Base-by-base conservation (phyloP, 164 flowering plant species). In the Magnolia officinalis region DNA sequence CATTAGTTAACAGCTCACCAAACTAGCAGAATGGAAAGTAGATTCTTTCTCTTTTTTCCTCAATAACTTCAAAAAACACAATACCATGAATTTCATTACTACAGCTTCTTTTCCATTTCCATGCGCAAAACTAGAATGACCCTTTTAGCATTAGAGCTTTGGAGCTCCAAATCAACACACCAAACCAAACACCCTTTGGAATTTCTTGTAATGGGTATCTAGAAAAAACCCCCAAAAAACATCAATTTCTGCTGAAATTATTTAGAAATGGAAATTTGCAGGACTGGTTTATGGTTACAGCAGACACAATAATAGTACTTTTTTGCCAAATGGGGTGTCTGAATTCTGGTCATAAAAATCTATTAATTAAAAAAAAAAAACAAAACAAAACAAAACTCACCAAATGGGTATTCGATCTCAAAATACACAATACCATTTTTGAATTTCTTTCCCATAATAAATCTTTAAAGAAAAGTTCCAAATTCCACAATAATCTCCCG, bases 1-100 rank as follows among this genome's bases (percentile, higher is more conserved):
- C 87, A 90, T 82, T 87, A 81, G 86, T 82, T 72, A 88, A 89
- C 93, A 91, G 96, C 90, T 91, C 90, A 88, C 73, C 74, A 79
- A 80, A 68, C 78, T 58, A 75, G 49, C 58, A 70, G 83, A 84
- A 88, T 80, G 80, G 84, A 90, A 92, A 90, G 92, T 89, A 91
- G 95, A 92, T 91, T 87, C 97, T 91, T 72, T 65, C 55, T 66
- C 52, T 67, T 73, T 64, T 29, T 24, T 63, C 45, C 45, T 64
- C 68, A 73, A 61, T 50, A 6, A 24, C 71, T 21, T 50, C 50
- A 50, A 51, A 67, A 26, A 24, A 50, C 11, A n/a, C 50, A 66
- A 66, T 75, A 72, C 50, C 76, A 72, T 63, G 50, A 63, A 72
- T 68, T 76, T 72, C 73, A 75, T 69, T 31, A 11, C 31, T 16